phyloP scores from a whole-genome alignment of 768 basidiomycete species.

The Leccinum variicolor region DNA sequence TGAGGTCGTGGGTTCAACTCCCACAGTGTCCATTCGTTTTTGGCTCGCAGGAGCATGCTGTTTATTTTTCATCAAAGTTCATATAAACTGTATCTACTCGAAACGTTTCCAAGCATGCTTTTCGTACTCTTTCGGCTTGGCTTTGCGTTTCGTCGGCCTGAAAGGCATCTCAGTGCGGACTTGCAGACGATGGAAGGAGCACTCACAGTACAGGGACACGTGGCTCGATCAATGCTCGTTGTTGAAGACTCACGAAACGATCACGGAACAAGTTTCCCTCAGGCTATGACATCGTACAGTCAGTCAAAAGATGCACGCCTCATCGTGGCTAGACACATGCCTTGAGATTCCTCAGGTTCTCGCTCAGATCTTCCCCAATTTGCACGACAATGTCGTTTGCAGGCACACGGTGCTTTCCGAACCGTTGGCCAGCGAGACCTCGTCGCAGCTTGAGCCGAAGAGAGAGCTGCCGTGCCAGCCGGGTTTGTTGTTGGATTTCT shows the following conservation, averaged over 20 bases:
- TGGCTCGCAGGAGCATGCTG: too few relatives aligned
- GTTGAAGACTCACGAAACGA: constrained; percentile 83
- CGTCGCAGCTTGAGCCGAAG: constrained; percentile 49
- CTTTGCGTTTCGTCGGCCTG: constrained; percentile 33
- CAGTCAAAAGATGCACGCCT: not conserved
- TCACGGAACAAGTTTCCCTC: constrained; percentile 94
- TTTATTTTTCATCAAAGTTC: not conserved
- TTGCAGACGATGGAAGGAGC: constrained; percentile 9
- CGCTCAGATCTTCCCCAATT: constrained; percentile 84
- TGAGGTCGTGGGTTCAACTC: constrained; percentile 34
- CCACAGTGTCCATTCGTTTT: constrained; percentile 30
- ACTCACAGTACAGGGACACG: constrained; percentile 70
- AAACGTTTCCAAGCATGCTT: constrained; percentile 81
- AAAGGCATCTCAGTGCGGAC: not conserved
- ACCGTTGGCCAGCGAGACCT: constrained; percentile 68
- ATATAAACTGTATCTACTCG: constrained; percentile 31
- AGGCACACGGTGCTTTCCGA: constrained; percentile 80
- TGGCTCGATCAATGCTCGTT: constrained; percentile 84
- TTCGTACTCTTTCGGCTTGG: constrained; percentile 62
- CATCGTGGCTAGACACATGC: constrained; percentile 37
- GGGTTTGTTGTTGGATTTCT: constrained; percentile 37
- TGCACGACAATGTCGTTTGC: constrained; percentile 76
- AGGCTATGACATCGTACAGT: constrained; percentile 46
- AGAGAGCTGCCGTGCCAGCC: constrained; percentile 37
- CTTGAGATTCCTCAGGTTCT: constrained; percentile 81